Percentiles rank a stretch among this genome's conserved stretches.
Conservation (phyloP, 192 early-diverging fungal species). For the Gonapodya prolifera region DNA sequence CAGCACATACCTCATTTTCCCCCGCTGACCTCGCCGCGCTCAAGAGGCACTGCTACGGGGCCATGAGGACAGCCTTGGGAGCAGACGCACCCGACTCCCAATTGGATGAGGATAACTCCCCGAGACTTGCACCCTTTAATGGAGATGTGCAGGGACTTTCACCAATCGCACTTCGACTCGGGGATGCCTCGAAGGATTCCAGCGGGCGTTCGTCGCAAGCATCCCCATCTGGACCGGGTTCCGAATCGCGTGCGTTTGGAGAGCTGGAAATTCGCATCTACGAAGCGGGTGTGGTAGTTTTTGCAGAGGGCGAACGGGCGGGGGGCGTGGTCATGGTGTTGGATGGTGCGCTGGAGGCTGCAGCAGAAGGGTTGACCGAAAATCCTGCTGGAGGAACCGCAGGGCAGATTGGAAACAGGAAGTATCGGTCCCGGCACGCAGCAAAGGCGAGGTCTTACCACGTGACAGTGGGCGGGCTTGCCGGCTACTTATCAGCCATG, state of each 20-base stretch:
- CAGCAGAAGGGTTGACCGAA: conserved; percentile 27
- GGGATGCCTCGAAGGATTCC: background rate
- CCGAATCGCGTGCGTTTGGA: conserved; percentile 8
- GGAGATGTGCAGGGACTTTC: background rate
- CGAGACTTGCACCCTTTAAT: background rate
- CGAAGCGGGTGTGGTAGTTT: conserved; percentile 55
- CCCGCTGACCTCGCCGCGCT: background rate
- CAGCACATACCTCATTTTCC: background rate
- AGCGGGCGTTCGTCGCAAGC: background rate
- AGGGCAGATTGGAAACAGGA: background rate
- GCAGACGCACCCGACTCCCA: background rate
- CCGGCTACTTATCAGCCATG: conserved; percentile 83
- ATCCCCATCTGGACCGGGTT: background rate
- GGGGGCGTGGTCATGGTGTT: conserved; percentile 85
- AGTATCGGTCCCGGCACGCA: background rate
- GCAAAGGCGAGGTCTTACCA: conserved; percentile 9
- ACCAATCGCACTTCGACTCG: background rate
- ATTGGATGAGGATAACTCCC: background rate
- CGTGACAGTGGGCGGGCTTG: conserved; percentile 63
- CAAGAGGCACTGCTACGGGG: background rate
- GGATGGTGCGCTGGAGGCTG: conserved; percentile 73
- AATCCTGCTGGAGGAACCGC: conserved; percentile 1
- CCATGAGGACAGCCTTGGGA: background rate
- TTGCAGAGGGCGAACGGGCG: conserved; percentile 71
- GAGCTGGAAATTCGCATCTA: conserved; percentile 44